Evolutionary conservation across 208 protist genomes (phyloP).

Genomic region (Leptomonas pyrrhocoris): DNA sequence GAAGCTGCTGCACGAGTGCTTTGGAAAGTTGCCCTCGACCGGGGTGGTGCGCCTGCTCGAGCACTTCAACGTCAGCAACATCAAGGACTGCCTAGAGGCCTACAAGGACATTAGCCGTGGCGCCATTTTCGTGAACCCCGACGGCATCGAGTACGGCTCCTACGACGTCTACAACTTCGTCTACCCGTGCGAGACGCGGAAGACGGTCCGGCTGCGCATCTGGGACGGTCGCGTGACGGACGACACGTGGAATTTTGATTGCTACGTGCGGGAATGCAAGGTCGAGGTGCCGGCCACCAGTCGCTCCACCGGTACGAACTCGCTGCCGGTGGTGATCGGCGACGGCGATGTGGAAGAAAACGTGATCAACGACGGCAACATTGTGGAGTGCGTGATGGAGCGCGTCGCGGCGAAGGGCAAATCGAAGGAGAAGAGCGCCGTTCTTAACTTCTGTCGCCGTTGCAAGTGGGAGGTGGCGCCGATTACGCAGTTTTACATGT

Average conservation of each 20-base stretch:
- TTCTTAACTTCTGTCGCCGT: constrained; percentile 61
- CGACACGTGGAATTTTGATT: constrained; percentile 76
- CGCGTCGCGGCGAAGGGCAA: constrained; percentile 34
- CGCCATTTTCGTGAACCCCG: constrained; percentile 83
- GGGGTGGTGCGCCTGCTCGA: constrained; percentile 59
- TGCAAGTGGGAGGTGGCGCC: constrained; percentile 77
- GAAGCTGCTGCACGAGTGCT: constrained; percentile 52
- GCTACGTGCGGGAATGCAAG: constrained; percentile 49
- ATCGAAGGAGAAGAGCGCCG: constrained; percentile 34
- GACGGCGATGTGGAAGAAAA: constrained; percentile 56
- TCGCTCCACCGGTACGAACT: constrained; percentile 32
- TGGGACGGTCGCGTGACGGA: constrained; percentile 49
- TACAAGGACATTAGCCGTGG: constrained; percentile 57
- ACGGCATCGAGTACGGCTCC: constrained; percentile 58
- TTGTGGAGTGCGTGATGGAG: constrained; percentile 76
- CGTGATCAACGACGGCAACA: constrained; percentile 88
- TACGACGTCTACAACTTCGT: constrained; percentile 85
- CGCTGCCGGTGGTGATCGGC: constrained; percentile 53
- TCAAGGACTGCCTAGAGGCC: constrained; percentile 57
- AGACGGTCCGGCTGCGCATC: constrained; percentile 76
- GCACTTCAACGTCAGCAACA: constrained; percentile 66
- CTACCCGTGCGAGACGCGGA: constrained; percentile 59
- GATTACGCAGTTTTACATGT: constrained; percentile 69
- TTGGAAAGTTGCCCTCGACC: constrained; percentile 49
- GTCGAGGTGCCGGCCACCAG: constrained; percentile 47